These are phyloP conservation scores for Diospyros kaki DNA, from an alignment of 148 eudicot genomes.

Conservation along the genomic window DNA sequence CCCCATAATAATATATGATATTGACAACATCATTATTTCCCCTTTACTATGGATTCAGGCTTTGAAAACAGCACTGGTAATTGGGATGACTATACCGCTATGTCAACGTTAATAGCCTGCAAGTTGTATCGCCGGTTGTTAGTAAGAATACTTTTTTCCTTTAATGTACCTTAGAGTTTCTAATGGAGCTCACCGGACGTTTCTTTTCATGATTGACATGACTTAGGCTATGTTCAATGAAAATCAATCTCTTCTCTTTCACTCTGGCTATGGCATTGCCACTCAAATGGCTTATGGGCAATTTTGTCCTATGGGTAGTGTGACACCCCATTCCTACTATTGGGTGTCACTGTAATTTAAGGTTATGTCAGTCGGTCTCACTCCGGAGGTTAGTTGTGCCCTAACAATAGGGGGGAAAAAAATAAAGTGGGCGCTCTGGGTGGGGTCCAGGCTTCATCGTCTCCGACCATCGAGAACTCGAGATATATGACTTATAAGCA, in stretches of 20 bases:
- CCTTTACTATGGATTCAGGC: constrained; percentile 39
- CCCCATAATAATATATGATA: background rate
- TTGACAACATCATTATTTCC: background rate
- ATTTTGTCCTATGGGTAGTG: constrained; percentile 76
- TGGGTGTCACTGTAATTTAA: no score
- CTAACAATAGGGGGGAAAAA: no score
- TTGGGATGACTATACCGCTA: constrained; percentile 84
- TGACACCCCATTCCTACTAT: no score
- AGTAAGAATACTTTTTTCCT: constrained; percentile 23
- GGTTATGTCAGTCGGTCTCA: no score
- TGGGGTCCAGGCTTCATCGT: no score
- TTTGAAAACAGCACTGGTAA: constrained; percentile 56
- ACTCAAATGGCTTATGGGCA: constrained; percentile 89
- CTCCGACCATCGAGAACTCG: no score
- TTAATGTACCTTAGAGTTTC: background rate
- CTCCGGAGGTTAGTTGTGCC: no score
- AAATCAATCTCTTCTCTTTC: constrained; percentile 65
- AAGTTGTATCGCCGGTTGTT: constrained; percentile 75
- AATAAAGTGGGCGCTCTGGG: no score
- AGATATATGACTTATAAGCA: no score
- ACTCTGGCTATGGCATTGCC: constrained; percentile 63
- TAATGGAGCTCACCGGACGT: background rate
- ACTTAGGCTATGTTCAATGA: constrained; percentile 70
- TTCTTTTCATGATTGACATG: constrained; percentile 13
- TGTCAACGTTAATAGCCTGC: constrained; percentile 72